Base-by-base conservation (phyloP, 2,329 filamentous ascomycete genomes). In the Metarhizium rileyi region DNA sequence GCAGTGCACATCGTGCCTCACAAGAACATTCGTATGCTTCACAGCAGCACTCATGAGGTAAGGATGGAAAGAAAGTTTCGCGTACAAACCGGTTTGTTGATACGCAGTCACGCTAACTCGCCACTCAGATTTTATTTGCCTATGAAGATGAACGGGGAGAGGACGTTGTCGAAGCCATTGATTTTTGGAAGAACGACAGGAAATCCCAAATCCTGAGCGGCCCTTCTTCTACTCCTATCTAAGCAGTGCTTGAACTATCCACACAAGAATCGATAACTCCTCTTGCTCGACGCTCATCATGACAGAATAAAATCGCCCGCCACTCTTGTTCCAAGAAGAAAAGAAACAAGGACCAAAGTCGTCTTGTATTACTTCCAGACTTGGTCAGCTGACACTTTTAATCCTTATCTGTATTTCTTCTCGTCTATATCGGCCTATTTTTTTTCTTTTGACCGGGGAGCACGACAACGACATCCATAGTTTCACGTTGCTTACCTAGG, bases 41-140 rank as follows among this genome's bases (percentile, higher is more conserved):
- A 98, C 71, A 91, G 90, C 66, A 95, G 89, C 61, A 95, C 91
- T 52, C 83, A 95, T 73, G 93, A 98, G 84, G 93, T 95, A 73
- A 71, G 30, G 8, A 14, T 12, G 80, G 66, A 1, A 16, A 16
- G n/a, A n/a, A n/a, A n/a, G n/a, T n/a, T 27, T 43, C 18, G 18
- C 23, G 5, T 22, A 10, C 25, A 38, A 14, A 36, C 6, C 16
- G 16, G 36, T 40, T 22, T 40, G 36, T 12, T 20, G 18, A n/a
- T 14, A 4, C 16, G 16, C 16, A 7, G 33, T 36, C 10, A 22
- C 22, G 16, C 48, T 52, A 40, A 54, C 48, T 12, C 26, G 8
- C 27, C 23, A 23, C 9, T 10, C 22, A 98, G 93, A 97, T 98
- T 59, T 71, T 98, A 47, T 97, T 96, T 69, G 91, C 93, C 45